These are phyloP conservation scores for Daldinia concentrica DNA, from an alignment of 495 filamentous ascomycete species.

Conservation along the genomic window DNA sequence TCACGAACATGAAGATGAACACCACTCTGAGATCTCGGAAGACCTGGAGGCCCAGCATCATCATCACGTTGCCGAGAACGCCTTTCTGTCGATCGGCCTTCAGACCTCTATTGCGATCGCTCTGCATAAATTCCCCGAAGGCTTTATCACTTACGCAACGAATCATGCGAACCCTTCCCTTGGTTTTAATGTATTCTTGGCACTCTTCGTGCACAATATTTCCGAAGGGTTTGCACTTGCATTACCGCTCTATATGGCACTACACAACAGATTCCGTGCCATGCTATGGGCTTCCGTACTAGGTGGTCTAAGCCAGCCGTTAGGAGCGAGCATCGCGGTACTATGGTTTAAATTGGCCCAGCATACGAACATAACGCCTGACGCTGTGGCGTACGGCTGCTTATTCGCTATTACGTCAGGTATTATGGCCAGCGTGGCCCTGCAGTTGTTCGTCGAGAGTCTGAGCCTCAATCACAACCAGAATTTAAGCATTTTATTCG, in stretches of 20 bases:
- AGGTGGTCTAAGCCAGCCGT: constrained; percentile 85
- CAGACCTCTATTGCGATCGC: constrained; percentile 95
- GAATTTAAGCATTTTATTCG: constrained; percentile 82
- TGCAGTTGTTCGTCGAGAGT: constrained; percentile 90
- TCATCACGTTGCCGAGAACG: constrained; percentile 96
- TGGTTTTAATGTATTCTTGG: constrained; percentile 91
- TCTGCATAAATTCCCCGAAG: constrained; percentile 95
- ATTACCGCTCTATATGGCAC: constrained; percentile 87
- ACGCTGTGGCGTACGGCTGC: constrained; percentile 80
- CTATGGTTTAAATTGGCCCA: constrained; percentile 77
- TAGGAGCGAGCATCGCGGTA: constrained; percentile 84
- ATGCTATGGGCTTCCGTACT: constrained; percentile 85
- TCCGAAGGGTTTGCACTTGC: constrained; percentile 96
- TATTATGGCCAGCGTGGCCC: constrained; percentile 91
- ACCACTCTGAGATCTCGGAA: constrained; percentile 44
- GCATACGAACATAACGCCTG: constrained; percentile 60
- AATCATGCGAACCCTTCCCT: constrained; percentile 92
- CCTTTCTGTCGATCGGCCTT: constrained; percentile 89
- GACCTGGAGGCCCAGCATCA: constrained; percentile 73
- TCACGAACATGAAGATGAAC: constrained; percentile 42
- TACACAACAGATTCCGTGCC: constrained; percentile 76
- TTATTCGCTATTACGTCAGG: constrained; percentile 92
- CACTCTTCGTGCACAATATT: constrained; percentile 97
- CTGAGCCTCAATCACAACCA: constrained; percentile 81
- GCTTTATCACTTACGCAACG: constrained; percentile 97